Conservation (phyloP, 441 rosid species). For the Kokia cookei region DNA sequence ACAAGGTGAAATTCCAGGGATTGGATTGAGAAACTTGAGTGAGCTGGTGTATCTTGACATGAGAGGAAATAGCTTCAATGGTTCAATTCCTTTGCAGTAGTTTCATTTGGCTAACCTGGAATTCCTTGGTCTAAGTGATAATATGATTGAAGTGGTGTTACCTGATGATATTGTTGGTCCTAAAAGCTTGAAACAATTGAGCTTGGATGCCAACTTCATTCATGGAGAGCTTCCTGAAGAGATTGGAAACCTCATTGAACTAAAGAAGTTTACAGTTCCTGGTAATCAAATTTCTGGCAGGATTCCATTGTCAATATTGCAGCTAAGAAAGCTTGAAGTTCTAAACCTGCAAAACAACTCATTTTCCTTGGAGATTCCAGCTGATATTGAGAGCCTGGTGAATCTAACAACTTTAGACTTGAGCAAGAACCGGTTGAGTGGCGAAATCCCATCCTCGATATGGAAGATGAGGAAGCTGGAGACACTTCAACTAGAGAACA, state of each 20-base stretch:
- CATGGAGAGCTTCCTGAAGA: conserved; percentile 25
- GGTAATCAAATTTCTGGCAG: conserved; percentile 20
- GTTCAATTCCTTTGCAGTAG: conserved; percentile 16
- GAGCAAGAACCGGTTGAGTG: not conserved
- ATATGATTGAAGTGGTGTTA: conserved; percentile 14
- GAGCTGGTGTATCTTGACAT: conserved; percentile 13
- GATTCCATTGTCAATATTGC: conserved; percentile 19
- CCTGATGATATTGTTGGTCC: conserved; percentile 10
- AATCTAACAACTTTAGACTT: conserved; percentile 13
- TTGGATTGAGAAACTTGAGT: conserved; percentile 22
- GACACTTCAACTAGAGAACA: conserved; percentile 2
- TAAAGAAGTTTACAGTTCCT: conserved; percentile 3
- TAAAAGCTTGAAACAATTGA: conserved; percentile 18
- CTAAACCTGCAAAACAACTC: conserved; percentile 8
- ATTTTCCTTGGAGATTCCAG: conserved; percentile 19
- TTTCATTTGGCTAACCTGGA: conserved; percentile 17
- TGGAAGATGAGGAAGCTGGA: conserved; percentile 7
- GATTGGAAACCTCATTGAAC: conserved; percentile 17
- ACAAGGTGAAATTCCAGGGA: conserved; percentile 21
- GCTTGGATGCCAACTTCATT: conserved; percentile 13
- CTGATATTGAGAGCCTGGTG: conserved; percentile 12
- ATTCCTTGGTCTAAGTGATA: conserved; percentile 14
- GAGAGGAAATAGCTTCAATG: conserved; percentile 14
- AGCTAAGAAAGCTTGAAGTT: conserved; percentile 15
- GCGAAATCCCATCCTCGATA: conserved; percentile 5